Evolutionary conservation across 768 basidiomycete genomes (phyloP).

Genomic region (Tricholoma bakamatsutake): DNA sequence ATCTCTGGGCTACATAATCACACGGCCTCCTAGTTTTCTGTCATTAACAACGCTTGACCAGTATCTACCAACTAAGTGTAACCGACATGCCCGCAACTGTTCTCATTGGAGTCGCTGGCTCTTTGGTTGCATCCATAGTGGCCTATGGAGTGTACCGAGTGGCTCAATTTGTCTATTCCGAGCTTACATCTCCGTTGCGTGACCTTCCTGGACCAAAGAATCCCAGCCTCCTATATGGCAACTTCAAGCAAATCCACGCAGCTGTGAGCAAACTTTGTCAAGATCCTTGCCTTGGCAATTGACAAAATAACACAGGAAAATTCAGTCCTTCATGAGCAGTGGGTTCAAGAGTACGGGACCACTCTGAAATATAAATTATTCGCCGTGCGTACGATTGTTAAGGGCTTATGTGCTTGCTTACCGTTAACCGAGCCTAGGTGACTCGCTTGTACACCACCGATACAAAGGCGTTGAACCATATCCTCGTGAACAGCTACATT

Average conservation of each 20-base stretch:
- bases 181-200: slow-evolving; percentile 37
- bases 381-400: slow-evolving; percentile 30
- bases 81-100: slow-evolving; percentile 3
- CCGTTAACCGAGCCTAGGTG: background rate
- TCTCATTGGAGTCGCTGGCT: slow-evolving; percentile 11
- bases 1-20: too few species aligned
- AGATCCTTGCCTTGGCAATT: background rate
- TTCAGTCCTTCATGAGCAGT: slow-evolving; percentile 17
- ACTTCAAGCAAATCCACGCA: slow-evolving; percentile 37
- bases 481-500: too few species aligned
- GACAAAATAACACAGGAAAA: slow-evolving; percentile 21
- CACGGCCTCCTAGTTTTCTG: too few species aligned
- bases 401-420: background rate
- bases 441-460: too few species aligned
- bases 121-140: slow-evolving; percentile 13
- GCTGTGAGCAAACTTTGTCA: slow-evolving; percentile 23
- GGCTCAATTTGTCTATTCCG: slow-evolving; percentile 27
- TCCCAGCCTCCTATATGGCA: slow-evolving; percentile 41
- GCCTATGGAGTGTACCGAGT: slow-evolving; percentile 25
- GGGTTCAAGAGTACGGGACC: slow-evolving; percentile 12
- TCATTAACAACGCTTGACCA: slow-evolving; percentile 33
- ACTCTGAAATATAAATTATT: slow-evolving; percentile 25
- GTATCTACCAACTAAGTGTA: slow-evolving; percentile 20
- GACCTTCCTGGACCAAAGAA: slow-evolving; percentile 46
- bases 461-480: too few species aligned